Evolutionary conservation across 129 eudicot genomes (phyloP).

Genomic region (Artemisia annua): DNA sequence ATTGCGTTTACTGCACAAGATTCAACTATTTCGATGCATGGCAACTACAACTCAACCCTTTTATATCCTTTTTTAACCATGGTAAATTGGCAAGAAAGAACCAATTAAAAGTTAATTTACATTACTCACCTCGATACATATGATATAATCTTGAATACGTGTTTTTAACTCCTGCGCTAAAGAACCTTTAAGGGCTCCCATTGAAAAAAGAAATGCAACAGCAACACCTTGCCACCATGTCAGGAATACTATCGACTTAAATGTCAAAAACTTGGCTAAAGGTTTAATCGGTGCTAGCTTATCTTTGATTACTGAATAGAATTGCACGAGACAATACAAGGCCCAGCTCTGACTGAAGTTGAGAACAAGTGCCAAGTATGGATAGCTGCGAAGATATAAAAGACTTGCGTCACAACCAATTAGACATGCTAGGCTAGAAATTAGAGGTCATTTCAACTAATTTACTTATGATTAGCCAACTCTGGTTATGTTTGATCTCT

Average conservation of each 20-base stretch:
- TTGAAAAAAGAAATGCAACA: slow-evolving; percentile 85
- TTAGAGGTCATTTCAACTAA: not conserved
- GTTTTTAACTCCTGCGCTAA: slow-evolving; percentile 79
- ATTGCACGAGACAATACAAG: slow-evolving; percentile 93
- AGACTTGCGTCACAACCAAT: slow-evolving; percentile 19
- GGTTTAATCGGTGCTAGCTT: slow-evolving; percentile 90
- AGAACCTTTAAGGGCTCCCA: slow-evolving; percentile 83
- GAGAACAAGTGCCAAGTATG: slow-evolving; percentile 86
- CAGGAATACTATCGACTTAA: slow-evolving; percentile 88
- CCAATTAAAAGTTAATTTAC: too few species aligned
- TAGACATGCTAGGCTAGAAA: not conserved
- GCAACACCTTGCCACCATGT: slow-evolving; percentile 99
- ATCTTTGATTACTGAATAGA: slow-evolving; percentile 82
- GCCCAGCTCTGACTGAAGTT: slow-evolving; percentile 99
- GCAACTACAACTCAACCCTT: too few species aligned
- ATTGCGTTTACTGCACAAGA: too few species aligned
- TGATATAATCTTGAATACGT: slow-evolving; percentile 90
- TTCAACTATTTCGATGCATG: too few species aligned
- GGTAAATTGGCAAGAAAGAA: too few species aligned
- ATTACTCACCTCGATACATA: slow-evolving; percentile 78
- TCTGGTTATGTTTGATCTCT: too few species aligned
- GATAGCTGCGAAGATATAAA: slow-evolving; percentile 62
- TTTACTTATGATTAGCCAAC: not conserved
- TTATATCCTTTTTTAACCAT: too few species aligned
- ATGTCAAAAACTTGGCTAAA: slow-evolving; percentile 86